Evolutionary conservation across 306 rosid genomes (phyloP), one percentile per base, ranked within the genome.

Genomic region (Arachis hypogaea): DNA sequence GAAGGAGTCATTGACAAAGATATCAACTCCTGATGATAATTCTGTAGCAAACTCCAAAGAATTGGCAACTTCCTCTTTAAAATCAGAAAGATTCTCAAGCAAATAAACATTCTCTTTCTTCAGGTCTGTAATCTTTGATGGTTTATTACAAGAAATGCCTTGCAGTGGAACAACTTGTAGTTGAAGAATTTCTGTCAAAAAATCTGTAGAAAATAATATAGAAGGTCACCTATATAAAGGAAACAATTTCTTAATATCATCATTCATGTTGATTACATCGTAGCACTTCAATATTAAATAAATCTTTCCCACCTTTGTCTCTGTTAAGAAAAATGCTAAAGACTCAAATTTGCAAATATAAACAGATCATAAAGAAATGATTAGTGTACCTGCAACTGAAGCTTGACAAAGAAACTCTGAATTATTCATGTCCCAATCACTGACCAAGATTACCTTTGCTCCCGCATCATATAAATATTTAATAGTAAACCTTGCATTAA

Each of bases 1-100:
- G 77, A 91, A 88, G 59, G 89, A 88, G 68, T 94, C 98, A 30
- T 94, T 88, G 61, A 94, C 95, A 75, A 91, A 94, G 51, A 94
- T 83, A 82, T 94, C 97, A 63, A 91, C 86, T 69, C 88, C 92
- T 1, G 81, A 85, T 2, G 96, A 83, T 68, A 94, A 77, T 46
- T 50, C 77, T 81, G 74, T 73, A 40, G 97, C 68, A 87, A 89
- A 92, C 59, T 88, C 76, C 73, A 79, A 70, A 84, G 95, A 84
- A 60, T 89, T 94, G 55, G 97, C 86, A 82, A 83, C 89, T 83
- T 92, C 99, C 82, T 85, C 90, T 82, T 86, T 92, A 69, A 84
- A 68, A 71, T 80, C 80, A 54, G 90, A 82, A 75, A 94, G 90
- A 85, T 88, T 91, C 81, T 89, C 87, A 18, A 83, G 81, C 61